Evolutionary conservation across 305 asterid species (phyloP).

Genomic region (Fraxinus sp.): DNA sequence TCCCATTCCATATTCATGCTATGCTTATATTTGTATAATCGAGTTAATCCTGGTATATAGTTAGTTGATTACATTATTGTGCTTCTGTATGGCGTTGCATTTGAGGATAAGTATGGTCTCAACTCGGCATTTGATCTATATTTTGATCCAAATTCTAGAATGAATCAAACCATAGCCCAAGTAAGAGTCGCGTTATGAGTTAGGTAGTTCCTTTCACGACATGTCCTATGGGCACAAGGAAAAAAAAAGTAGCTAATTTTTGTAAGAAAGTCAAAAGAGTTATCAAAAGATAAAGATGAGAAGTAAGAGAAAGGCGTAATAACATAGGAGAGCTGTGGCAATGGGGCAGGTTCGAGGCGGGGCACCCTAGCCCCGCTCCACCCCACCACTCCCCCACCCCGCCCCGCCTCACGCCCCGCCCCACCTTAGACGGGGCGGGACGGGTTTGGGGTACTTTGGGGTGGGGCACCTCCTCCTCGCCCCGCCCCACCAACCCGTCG

Average conservation of each 20-base stretch:
- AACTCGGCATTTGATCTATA: neutral
- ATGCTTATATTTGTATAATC: neutral
- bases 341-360: no score
- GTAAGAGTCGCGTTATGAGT: neutral
- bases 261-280: neutral
- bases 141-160: neutral
- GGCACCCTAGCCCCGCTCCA: no score
- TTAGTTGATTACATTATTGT: neutral
- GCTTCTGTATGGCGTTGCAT: neutral
- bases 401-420: no score
- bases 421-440: no score
- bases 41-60: neutral
- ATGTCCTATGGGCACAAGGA: neutral
- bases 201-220: neutral
- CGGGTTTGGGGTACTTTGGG: no score
- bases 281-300: neutral
- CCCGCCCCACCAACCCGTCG: no score
- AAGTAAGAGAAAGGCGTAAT: neutral
- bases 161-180: neutral
- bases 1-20: neutral
- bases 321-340: no score
- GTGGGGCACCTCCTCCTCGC: no score
- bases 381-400: no score
- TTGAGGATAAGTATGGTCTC: neutral
- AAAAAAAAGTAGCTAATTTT: neutral